Evolutionary conservation across 2,329 filamentous ascomycete species (phyloP).

Genomic region (Zalaria obscura): DNA sequence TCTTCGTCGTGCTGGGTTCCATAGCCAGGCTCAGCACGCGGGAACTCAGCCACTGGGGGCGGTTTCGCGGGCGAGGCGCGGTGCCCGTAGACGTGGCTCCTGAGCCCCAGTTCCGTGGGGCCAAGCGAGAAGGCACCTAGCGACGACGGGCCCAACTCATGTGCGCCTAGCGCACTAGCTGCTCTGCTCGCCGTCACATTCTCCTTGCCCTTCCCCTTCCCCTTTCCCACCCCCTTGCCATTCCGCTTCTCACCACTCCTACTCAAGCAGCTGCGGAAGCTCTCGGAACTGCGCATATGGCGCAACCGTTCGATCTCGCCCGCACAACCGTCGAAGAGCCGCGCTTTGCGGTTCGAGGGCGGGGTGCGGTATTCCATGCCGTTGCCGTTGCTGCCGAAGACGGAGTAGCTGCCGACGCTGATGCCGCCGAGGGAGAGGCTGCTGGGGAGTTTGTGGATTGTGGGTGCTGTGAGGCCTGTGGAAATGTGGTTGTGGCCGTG

Average conservation of each 20-base stretch:
- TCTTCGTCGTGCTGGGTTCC: too few species aligned
- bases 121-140: not conserved
- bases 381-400: slow-evolving; percentile 5
- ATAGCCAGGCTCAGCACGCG: too few species aligned
- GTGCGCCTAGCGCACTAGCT: not conserved
- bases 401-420: slow-evolving; percentile 7
- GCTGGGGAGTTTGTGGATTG: slow-evolving; percentile 4
- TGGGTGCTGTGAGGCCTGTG: not conserved
- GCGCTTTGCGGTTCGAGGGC: slow-evolving; percentile 12
- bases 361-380: slow-evolving; percentile 10
- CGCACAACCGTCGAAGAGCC: slow-evolving; percentile 5
- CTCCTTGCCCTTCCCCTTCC: not conserved
- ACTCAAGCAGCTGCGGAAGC: slow-evolving; percentile 6
- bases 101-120: not conserved
- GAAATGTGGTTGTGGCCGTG: too few species aligned
- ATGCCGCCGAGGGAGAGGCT: slow-evolving; percentile 6
- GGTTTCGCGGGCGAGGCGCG: too few species aligned
- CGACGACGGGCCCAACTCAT: not conserved
- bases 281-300: slow-evolving; percentile 15
- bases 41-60: too few species aligned
- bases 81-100: too few species aligned
- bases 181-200: not conserved
- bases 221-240: too few species aligned
- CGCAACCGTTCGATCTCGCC: slow-evolving; percentile 6
- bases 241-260: too few species aligned